These are phyloP conservation scores for Cardamine resedifolia DNA, from an alignment of 345 rosid genomes.

Conservation along the genomic window DNA sequence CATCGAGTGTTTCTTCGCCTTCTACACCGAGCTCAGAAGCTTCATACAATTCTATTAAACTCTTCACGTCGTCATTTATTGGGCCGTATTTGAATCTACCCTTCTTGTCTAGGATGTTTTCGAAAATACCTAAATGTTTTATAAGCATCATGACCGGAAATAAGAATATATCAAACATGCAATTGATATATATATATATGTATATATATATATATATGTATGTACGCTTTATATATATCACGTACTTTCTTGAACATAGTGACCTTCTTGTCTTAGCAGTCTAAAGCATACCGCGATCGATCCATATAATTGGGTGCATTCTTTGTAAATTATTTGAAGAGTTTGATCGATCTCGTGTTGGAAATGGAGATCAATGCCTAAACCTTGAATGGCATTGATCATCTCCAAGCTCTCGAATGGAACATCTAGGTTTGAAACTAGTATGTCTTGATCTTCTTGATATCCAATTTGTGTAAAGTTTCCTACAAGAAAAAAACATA, in stretches of 20 bases:
- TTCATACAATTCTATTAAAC: slow-evolving; percentile 47
- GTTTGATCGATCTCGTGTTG: slow-evolving; percentile 42
- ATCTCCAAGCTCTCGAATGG: slow-evolving; percentile 34
- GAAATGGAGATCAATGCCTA: slow-evolving; percentile 36
- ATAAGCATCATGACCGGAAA: not conserved
- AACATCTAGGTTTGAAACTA: not conserved
- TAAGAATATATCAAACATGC: not conserved
- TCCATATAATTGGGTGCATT: not conserved
- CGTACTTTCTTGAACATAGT: slow-evolving; percentile 37
- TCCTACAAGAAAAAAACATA: not conserved
- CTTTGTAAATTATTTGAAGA: slow-evolving; percentile 28
- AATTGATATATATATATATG: no score
- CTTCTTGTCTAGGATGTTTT: slow-evolving; percentile 33
- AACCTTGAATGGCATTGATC: slow-evolving; percentile 46
- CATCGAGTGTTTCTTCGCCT: slow-evolving; percentile 54
- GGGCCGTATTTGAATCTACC: slow-evolving; percentile 24
- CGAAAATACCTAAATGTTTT: slow-evolving; percentile 38
- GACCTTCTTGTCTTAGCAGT: slow-evolving; percentile 45
- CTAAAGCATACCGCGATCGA: slow-evolving; percentile 45
- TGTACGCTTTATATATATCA: not conserved
- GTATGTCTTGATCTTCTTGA: slow-evolving; percentile 32
- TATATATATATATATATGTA: not conserved
- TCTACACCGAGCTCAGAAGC: slow-evolving; percentile 51
- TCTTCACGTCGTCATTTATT: slow-evolving; percentile 36
- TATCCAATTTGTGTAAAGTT: not conserved